Conservation (phyloP, 2,329 filamentous ascomycete species). For the Cercospora canescens region DNA sequence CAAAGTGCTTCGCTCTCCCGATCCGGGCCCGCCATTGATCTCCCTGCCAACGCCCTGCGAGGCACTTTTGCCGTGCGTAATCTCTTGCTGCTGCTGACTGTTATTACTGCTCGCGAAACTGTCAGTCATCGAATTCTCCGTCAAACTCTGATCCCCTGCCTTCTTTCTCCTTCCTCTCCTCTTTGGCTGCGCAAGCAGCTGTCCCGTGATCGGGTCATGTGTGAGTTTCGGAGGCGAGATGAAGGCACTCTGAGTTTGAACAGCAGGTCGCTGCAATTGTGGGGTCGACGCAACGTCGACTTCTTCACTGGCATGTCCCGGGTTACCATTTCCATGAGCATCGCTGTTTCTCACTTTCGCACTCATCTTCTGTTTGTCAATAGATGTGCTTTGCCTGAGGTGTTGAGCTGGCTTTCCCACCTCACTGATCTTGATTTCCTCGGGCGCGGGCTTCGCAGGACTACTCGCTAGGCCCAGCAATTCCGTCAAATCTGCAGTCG, state of each 20-base stretch:
- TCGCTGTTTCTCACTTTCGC: not conserved
- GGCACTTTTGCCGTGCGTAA: slow-evolving; percentile 7
- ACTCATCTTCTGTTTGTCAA: slow-evolving; percentile 10
- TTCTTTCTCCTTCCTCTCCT: slow-evolving; percentile 12
- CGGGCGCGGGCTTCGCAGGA: slow-evolving; percentile 21
- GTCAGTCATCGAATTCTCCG: slow-evolving; percentile 13
- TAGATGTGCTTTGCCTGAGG: not conserved
- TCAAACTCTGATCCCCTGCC: slow-evolving; percentile 4
- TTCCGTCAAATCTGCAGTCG: slow-evolving; percentile 30
- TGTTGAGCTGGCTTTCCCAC: slow-evolving; percentile 5
- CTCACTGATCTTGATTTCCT: not conserved
- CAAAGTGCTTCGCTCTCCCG: not conserved
- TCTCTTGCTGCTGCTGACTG: not conserved
- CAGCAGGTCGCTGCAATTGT: not conserved
- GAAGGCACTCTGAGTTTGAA: not conserved
- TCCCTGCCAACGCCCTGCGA: not conserved
- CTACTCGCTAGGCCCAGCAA: slow-evolving; percentile 29
- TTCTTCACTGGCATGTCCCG: not conserved
- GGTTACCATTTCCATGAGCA: not conserved
- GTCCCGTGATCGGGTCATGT: slow-evolving; percentile 9
- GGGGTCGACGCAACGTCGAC: not conserved
- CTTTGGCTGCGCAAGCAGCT: slow-evolving; percentile 7
- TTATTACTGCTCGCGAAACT: slow-evolving; percentile 19
- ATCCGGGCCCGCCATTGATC: not conserved
- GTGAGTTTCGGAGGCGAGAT: slow-evolving; percentile 9